Base-by-base conservation (phyloP, 73 alveolate genomes). In the Chromera velia region DNA sequence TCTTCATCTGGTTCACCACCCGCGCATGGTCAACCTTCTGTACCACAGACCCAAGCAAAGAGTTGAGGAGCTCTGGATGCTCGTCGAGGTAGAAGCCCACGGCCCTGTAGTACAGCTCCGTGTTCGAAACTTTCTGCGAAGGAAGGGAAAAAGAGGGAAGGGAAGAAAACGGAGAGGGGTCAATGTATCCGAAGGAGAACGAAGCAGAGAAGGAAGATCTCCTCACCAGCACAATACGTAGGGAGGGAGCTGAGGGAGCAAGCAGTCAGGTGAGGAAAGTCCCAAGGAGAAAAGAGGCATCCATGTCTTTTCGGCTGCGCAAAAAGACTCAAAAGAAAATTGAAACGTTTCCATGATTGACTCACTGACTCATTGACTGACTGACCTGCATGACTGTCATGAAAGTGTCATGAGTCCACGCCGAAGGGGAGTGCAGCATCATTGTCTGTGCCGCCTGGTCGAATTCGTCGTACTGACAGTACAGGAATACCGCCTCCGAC, bases 391-490 rank as follows among this genome's bases (percentile, higher is more conserved):
- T 76, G 83, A 76, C 66, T 76, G 66, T 64, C 72, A 93, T 90
- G 83, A 82, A 90, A 80, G 82, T 81, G 81, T 94, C 97, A 82
- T 94, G 99, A 45, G 93, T 86, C 95, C 96, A 94, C 48, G 97
- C 95, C 29, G 94, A 72, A 9, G 99, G 99, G 32, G 98, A 92
- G 86, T 94, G 99, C 80, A 90, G 96, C 88, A 94, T 92, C 99
- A 94, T 94, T 55, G 95, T 87, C 75, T 73, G 82, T 30, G 94
- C 93, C 55, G 99, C 99, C 81, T 89, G 90, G 87, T 94, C 99
- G 77, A 78, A 94, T 82, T 94, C 94, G 65, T 92, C 96, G 78
- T 94, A 94, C 74, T 91, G 97, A 70, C 96, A 81, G 87, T 92
- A 89, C 84, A 94, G 93, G 91, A 92, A 92, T 27, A 94, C 99